Evolutionary conservation across 305 asterid species (phyloP).

Genomic region (Fraxinus ornus): DNA sequence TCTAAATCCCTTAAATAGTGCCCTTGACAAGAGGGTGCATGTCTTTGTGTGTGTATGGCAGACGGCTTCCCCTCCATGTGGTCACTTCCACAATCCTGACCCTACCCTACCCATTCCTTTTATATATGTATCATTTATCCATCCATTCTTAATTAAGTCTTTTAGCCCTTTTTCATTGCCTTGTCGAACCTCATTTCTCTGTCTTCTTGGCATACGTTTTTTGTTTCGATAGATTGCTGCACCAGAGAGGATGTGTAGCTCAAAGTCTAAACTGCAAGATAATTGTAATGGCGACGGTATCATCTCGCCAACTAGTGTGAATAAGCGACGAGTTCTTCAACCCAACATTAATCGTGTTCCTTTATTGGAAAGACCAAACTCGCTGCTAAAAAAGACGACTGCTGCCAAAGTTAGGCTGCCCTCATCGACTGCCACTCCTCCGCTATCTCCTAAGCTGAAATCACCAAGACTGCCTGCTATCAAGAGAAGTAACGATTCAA

Average conservation of each 20-base stretch:
- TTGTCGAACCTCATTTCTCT: not conserved
- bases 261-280: constrained; percentile 23
- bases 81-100: constrained; percentile 26
- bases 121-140: constrained; percentile 17
- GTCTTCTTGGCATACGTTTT: not conserved
- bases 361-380: constrained; percentile 41
- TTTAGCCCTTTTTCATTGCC: not conserved
- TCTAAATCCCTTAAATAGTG: not conserved
- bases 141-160: constrained; percentile 12
- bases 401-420: not conserved
- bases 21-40: constrained; percentile 35
- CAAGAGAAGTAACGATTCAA: constrained; percentile 31
- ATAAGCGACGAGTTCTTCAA: constrained; percentile 48
- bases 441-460: constrained; percentile 37
- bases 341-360: constrained; percentile 50
- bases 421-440: constrained; percentile 17
- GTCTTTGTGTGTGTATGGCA: constrained; percentile 17
- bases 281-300: not conserved
- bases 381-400: not conserved
- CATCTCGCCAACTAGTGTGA: constrained; percentile 5
- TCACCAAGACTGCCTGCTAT: constrained; percentile 41
- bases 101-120: constrained; percentile 20
- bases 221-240: not conserved
- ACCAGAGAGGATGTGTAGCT: constrained; percentile 45
- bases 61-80: constrained; percentile 58